phyloP scores from a whole-genome alignment of 129 eudicot species.

The Artemisia annua region DNA sequence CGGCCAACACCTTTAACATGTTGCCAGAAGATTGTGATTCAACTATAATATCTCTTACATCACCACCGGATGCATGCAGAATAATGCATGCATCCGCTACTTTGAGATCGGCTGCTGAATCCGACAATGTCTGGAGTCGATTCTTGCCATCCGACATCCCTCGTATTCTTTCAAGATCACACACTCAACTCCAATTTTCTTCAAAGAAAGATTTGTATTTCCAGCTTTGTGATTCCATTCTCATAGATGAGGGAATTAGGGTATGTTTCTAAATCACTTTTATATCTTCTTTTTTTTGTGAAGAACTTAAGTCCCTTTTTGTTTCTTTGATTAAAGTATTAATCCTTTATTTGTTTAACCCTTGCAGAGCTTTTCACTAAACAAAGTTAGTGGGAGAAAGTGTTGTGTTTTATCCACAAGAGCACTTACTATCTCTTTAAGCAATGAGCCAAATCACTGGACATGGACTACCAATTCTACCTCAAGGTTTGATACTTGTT shows the following conservation, averaged over 20 bases:
- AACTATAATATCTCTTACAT: slow-evolving; percentile 25
- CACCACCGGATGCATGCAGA: slow-evolving; percentile 34
- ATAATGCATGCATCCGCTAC: slow-evolving; percentile 21
- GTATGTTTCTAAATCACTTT: slow-evolving; percentile 25
- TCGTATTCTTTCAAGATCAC: slow-evolving; percentile 39
- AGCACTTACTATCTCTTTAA: slow-evolving; percentile 47
- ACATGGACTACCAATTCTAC: slow-evolving; percentile 44
- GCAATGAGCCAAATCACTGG: slow-evolving; percentile 52
- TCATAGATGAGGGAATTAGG: slow-evolving; percentile 61
- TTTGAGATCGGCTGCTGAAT: slow-evolving; percentile 27
- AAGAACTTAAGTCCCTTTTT: not conserved
- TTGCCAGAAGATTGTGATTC: slow-evolving; percentile 41
- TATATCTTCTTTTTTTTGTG: not conserved
- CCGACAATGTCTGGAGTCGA: slow-evolving; percentile 24
- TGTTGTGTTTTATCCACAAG: slow-evolving; percentile 47
- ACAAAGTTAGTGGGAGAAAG: slow-evolving; percentile 48
- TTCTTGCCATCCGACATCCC: slow-evolving; percentile 32
- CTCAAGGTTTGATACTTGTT: slow-evolving; percentile 47
- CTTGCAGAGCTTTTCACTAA: slow-evolving; percentile 51
- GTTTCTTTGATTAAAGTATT: slow-evolving; percentile 1
- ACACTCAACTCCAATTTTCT: slow-evolving; percentile 37
- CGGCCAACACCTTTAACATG: slow-evolving; percentile 30
- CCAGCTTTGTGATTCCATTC: slow-evolving; percentile 45
- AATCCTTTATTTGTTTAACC: not conserved
- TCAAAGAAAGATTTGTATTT: slow-evolving; percentile 52